Evolutionary conservation across 768 basidiomycete species (phyloP).

Genomic region (Boletellus ananas): DNA sequence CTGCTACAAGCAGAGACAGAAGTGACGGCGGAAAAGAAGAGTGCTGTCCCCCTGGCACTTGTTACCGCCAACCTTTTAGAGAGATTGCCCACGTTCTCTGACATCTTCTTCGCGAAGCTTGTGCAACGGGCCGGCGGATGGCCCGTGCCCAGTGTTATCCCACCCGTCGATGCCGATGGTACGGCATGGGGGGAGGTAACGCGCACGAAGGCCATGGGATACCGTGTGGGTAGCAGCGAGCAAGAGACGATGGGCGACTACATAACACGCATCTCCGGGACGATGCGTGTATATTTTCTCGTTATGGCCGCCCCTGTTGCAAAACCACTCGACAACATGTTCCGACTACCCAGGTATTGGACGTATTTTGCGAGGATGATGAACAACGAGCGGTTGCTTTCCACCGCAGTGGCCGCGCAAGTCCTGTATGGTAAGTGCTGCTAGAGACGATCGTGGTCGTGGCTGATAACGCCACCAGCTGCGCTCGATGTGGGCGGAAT

Average conservation of each 20-base stretch:
- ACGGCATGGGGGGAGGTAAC: slow-evolving; percentile 41
- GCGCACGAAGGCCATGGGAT: slow-evolving; percentile 54
- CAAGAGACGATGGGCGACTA: slow-evolving; percentile 63
- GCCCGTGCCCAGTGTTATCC: slow-evolving; percentile 68
- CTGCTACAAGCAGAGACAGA: slow-evolving; percentile 92
- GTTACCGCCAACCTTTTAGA: slow-evolving; percentile 64
- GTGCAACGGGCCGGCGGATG: slow-evolving; percentile 88
- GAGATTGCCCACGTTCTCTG: slow-evolving; percentile 55
- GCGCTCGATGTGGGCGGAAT: slow-evolving; percentile 69
- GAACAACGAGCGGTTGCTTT: slow-evolving; percentile 47
- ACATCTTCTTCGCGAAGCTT: slow-evolving; percentile 80
- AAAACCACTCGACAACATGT: slow-evolving; percentile 43
- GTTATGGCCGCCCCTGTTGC: slow-evolving; percentile 46
- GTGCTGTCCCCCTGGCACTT: slow-evolving; percentile 78
- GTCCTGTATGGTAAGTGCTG: slow-evolving; percentile 55
- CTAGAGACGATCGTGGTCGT: neutral
- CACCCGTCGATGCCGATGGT: slow-evolving; percentile 48
- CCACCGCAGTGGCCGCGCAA: slow-evolving; percentile 58
- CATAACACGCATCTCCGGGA: slow-evolving; percentile 63
- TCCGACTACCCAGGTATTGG: slow-evolving; percentile 67
- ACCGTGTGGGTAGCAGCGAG: slow-evolving; percentile 39
- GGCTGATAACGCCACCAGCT: slow-evolving; percentile 38
- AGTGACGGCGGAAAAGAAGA: slow-evolving; percentile 82
- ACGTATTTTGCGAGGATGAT: slow-evolving; percentile 66
- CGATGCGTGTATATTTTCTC: slow-evolving; percentile 84